These are phyloP conservation scores for Calophaca sinica DNA, from an alignment of 306 rosid species.

Conservation along the genomic window DNA sequence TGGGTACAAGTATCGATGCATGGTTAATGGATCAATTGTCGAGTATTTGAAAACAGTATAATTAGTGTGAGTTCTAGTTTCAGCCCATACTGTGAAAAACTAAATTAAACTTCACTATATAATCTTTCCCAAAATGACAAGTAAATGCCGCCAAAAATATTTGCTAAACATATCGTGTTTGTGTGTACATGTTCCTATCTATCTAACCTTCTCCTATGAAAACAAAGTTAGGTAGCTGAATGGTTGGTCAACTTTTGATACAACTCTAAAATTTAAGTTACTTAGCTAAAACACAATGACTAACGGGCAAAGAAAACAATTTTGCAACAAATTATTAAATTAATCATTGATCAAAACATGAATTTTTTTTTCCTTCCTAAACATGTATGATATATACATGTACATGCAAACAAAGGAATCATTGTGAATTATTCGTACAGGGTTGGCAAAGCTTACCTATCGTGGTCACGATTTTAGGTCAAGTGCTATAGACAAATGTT, in stretches of 20 bases:
- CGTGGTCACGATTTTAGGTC: slow-evolving; percentile 68
- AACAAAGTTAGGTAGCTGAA: slow-evolving; percentile 29
- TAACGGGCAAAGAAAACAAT: not conserved
- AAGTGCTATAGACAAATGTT: slow-evolving; percentile 62
- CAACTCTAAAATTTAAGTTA: slow-evolving; percentile 22
- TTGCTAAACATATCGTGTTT: no score
- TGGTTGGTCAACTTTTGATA: slow-evolving; percentile 26
- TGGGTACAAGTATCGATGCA: no score
- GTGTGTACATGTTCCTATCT: not conserved
- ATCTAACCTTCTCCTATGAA: slow-evolving; percentile 14
- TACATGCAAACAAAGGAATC: slow-evolving; percentile 50
- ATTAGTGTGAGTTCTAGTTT: no score
- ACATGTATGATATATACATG: slow-evolving; percentile 9
- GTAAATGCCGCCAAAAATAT: no score
- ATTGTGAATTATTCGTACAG: slow-evolving; percentile 49
- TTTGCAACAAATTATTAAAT: not conserved
- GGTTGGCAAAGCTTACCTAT: slow-evolving; percentile 67
- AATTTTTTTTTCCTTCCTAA: not conserved
- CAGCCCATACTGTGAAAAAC: no score
- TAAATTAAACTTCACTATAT: no score
- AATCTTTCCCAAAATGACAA: no score
- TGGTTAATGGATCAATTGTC: no score
- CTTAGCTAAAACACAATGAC: not conserved
- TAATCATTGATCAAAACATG: slow-evolving; percentile 12
- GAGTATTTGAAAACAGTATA: no score